Base-by-base conservation (phyloP, 148 eudicot genomes). In the Fagopyrum homotropicum region DNA sequence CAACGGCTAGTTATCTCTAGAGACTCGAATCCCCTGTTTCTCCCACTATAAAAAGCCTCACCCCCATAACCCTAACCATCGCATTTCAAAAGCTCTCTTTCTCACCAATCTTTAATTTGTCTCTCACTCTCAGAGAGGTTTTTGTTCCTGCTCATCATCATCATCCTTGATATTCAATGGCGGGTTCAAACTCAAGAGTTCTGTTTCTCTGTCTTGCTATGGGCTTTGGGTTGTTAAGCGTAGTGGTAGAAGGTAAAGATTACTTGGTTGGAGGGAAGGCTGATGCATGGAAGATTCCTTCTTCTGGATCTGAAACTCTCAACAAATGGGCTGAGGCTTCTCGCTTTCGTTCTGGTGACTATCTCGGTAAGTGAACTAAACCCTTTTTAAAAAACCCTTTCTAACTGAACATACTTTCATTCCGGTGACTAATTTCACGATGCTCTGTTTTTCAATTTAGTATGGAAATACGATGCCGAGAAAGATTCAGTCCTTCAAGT, bases 401-500 rank as follows among this genome's bases (percentile, higher is more conserved):
- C 40, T 35, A 35, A 35, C 40, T 35, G 40, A 35, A 35, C 40
- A 1, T 35, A 35, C 40, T 35, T 35, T 35, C 3, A 35, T 35
- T 35, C 40, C 40, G 40, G 40, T 1, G 40, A 48, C 68, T 52
- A 81, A 55, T 81, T 29, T 75, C 59, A 47, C 0, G 46, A n/a
- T 19, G 46, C 4, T 8, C 7, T 26, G 35, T 6, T 45, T 1
- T 22, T 50, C 15, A 15, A 45, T 61, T 61, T 86, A 91, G 97
- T 87, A 77, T 91, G 87, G 85, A 85, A 88, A 73, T 89, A 81
- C 63, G 84, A 86, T 73, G 78, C 83, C 66, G 69, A 81, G 35
- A 75, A 81, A 52, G 91, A 89, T 73, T 89, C 97, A 9, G 93
- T 91, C 9, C 56, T 91, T 45, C 82, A 86, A 79, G 97, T 91